Base-by-base conservation (phyloP, 768 basidiomycete species). In the Phylloporus arenicola region DNA sequence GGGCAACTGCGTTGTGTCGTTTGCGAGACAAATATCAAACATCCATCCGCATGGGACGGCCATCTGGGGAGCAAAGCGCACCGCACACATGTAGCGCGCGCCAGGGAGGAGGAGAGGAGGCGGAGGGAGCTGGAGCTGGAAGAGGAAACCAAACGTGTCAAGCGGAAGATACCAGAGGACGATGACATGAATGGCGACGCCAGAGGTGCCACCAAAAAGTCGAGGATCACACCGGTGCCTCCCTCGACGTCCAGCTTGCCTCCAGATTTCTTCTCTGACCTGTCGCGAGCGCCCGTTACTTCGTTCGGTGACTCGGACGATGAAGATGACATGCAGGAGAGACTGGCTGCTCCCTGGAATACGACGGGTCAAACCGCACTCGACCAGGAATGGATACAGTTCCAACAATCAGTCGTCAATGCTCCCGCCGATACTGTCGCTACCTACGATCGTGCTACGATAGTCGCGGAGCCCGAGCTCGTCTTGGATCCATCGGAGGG, bases 21-120 rank as follows among this genome's bases (percentile, higher is more conserved):
- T 22, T 92, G 89, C 60, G 74, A 74, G 2, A 76, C 72, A 11
- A 50, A 68, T 17, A 75, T 92, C 50, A 92, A 90, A 59, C 81
- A 89, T 59, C 77, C 86, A 3, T 80, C 85, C 22, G 85, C 86
- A n/a, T 92, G 89, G 89, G 82, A 89, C 52, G 88, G 89, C 19
- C 89, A 92, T 68, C 64, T 92, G 17, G 88, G 84, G 12, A 88
- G 85, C 70, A 92, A 92, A 69, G 68, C 68, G 2, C 89, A 92
- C 63, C 81, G 89, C 30, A 82, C 74, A 35, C 83, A 80, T 59
- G 81, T 83, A 16, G 73, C 75, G 11, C 77, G 78, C 16, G 60
- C 82, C 39, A 79, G 74, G 53, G 81, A 82, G 60, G 76, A 82
- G 56, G 80, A 83, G 51, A 69, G 64, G 47, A 57, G 57, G 31